phyloP scores from a whole-genome alignment of 2,329 filamentous ascomycete species.

The Aspergillus ibericus region DNA sequence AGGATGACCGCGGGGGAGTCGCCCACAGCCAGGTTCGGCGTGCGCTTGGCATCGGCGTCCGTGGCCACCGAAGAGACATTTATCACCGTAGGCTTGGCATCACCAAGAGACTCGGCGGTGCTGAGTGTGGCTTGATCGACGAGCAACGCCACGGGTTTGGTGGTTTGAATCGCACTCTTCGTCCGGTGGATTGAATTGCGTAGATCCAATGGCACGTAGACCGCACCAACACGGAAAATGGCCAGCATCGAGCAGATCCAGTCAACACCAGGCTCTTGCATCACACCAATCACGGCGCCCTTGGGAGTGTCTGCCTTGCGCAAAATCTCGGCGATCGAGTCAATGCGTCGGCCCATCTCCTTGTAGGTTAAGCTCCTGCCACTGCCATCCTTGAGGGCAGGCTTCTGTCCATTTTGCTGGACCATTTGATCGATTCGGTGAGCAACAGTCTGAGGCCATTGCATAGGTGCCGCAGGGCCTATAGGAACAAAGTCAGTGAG shows the following conservation, averaged over 20 bases:
- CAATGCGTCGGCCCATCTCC: neutral
- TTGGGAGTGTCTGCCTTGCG: neutral
- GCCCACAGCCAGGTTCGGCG: neutral
- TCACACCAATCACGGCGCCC: neutral
- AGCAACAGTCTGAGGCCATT: neutral
- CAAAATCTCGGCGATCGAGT: neutral
- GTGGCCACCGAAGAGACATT: neutral
- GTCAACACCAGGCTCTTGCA: neutral
- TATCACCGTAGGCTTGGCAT: neutral
- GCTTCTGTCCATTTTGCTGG: neutral
- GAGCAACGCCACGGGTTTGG: neutral
- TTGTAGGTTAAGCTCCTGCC: neutral
- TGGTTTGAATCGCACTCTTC: neutral
- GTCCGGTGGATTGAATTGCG: neutral
- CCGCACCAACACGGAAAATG: constrained; percentile 28
- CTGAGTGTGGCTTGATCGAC: neutral
- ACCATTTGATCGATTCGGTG: neutral
- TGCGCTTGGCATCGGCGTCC: neutral
- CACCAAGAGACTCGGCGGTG: neutral
- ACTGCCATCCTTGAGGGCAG: constrained; percentile 1
- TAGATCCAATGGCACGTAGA: constrained; percentile 42
- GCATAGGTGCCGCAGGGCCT: neutral
- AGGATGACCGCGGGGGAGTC: neutral
- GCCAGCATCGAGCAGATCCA: constrained; percentile 6
- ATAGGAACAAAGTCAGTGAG: neutral